Evolutionary conservation across 2,329 filamentous ascomycete genomes (phyloP), one percentile per base, ranked within the genome.

Genomic region (Lachnellula suecica): DNA sequence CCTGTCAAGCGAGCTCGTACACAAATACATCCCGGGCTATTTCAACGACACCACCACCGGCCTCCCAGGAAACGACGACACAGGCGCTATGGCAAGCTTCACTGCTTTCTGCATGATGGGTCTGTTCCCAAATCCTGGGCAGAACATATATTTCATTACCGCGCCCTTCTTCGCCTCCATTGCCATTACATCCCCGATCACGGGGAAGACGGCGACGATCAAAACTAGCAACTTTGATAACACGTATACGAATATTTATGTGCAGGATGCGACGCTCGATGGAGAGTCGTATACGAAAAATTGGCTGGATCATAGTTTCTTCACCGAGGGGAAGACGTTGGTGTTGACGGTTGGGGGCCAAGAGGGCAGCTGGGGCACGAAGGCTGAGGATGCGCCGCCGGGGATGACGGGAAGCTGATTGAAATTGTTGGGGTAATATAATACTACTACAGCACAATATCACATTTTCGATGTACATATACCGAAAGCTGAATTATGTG

Each of bases 21-120:
- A 88, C 62, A 79, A 73, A 59, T 88, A 88, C 62, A 86, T 89
- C 35, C 85, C 85, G 0, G 71, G 72, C 0, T 81, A 75, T 60
- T 89, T 89, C 72, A 75, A 79, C 54, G 76, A 81, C 0, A 81
- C 78, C 0, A 70, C 80, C 0, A 72, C 69, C 1, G 86, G 85
- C 0, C 78, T 89, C 3, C 85, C 86, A 0, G 87, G 86, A 0
- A 89, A 89, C 63, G 85, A 89, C 53, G 86, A 89, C 64, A 79
- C 76, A 41, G 86, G 86, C 4, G 83, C 86, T 0, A 88, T 89
- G 65, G 64, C 62, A 2, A 59, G 57, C 4, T 67, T 66, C 51
- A 37, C 60, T 1, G 63, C 65, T 0, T 66, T 68, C 24, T 59
- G 60, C 4, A 63, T 64, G 59, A 63, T 67, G 15, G 64, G 65